Percentiles rank a stretch among this genome's conserved stretches.
Conservation (phyloP, 192 early-diverging fungal genomes). For the Coemansia erecta region DNA sequence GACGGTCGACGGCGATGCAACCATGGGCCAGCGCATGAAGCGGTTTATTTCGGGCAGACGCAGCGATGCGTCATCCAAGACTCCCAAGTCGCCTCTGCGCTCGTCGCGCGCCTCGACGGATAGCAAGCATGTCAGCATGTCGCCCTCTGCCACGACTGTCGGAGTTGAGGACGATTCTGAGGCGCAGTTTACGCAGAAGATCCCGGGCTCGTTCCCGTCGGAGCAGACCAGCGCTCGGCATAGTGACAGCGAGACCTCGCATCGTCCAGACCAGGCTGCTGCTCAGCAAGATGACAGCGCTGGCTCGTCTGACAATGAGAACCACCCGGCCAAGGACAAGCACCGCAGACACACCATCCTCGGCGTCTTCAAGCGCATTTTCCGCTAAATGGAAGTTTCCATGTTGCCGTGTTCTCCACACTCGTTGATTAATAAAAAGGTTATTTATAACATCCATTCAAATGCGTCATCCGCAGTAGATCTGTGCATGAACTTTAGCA, state of each 20-base stretch:
- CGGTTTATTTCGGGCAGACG: conserved; percentile 46
- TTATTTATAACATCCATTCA: not conserved
- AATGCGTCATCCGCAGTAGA: too few relatives aligned
- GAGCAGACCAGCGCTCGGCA: conserved; percentile 11
- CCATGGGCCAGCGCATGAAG: conserved; percentile 47
- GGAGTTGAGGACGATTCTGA: conserved; percentile 25
- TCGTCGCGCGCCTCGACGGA: conserved; percentile 34
- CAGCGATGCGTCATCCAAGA: conserved; percentile 18
- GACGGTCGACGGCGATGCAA: conserved; percentile 18
- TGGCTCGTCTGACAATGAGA: conserved; percentile 23
- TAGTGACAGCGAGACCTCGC: conserved; percentile 24
- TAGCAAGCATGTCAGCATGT: conserved; percentile 30
- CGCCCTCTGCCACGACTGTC: conserved; percentile 24
- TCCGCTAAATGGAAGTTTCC: conserved; percentile 18
- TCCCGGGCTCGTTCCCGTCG: conserved; percentile 43
- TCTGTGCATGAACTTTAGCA: not conserved
- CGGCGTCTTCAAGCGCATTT: conserved; percentile 52
- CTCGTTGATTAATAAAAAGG: not conserved
- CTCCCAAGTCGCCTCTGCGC: conserved; percentile 27
- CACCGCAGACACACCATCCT: conserved; percentile 48
- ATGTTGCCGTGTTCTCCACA: not conserved
- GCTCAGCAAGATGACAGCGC: conserved; percentile 24
- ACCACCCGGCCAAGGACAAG: conserved; percentile 24
- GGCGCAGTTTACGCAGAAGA: conserved; percentile 14
- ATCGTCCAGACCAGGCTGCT: not conserved